Base-by-base conservation (phyloP, 805 yeast genomes). In the Metschnikowia santaceciliae region DNA sequence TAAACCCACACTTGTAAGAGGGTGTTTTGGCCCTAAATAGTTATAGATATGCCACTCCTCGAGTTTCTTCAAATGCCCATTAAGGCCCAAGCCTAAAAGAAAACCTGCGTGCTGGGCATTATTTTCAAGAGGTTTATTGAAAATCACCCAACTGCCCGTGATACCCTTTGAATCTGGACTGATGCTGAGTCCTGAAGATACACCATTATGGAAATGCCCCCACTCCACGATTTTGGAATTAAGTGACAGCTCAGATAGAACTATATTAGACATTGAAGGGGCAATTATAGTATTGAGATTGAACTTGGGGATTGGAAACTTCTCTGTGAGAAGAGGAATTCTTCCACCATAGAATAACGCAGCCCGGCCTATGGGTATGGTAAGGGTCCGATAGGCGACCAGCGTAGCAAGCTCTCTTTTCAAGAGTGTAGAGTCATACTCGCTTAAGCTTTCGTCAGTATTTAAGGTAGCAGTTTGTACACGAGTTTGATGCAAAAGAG, bases 31-130 rank as follows among this genome's bases (percentile, higher is more conserved):
- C 0, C 96, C 96, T 48, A 94, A 70, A 58, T 90, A 90, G 62
- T 92, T 91, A 65, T 90, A 94, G 32, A 92, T 87, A 63, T 91
- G 97, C 97, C 98, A 94, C 65, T 94, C 97, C 61, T 92, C 98
- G 23, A 94, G 69, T 39, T 77, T 76, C 50, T 79, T 82, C 59
- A 94, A 69, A 63, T 91, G 96, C 0, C 98, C 98, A 67, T 89
- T 89, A 32, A 94, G 70, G 0, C 99, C 99, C 23, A 94, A 72
- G 0, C 97, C 99, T 17, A 90, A 69, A n/a, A 94, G 68, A 58
- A 94, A 90, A 0, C 99, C 99, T 20, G 97, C 97, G 71, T 91
- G 97, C 54, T 88, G 91, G 0, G 96, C 79, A 57, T 81, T 83
- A 32, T 87, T 65, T 4, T 71, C 76, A 0, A 78, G 77, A 0